Percentiles rank a stretch among this genome's conserved stretches.
Evolutionary conservation across 108 stramenopile genomes (phyloP).

Genomic region (Nitzschia sp.): DNA sequence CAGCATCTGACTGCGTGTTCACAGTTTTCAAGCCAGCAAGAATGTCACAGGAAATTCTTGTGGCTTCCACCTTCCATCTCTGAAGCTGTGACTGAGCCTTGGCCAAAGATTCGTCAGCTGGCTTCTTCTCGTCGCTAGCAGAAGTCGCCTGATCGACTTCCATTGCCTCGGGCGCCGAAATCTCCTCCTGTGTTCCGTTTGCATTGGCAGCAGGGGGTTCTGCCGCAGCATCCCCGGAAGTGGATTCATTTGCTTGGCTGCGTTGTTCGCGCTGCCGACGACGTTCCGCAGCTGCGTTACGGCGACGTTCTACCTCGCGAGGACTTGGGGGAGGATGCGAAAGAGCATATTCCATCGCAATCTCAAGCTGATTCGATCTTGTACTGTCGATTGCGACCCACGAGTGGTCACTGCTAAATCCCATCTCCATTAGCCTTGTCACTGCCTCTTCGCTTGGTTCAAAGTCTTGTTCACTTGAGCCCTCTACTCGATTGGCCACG

Average conservation of each 20-base stretch:
- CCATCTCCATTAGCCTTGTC: slow-evolving; percentile 82
- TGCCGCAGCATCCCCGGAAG: background rate
- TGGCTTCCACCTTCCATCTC: slow-evolving; percentile 23
- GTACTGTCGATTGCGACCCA: slow-evolving; percentile 71
- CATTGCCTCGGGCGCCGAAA: slow-evolving; percentile 10
- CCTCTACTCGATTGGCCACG: background rate
- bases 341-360: slow-evolving; percentile 92
- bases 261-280: slow-evolving; percentile 21
- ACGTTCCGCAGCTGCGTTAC: slow-evolving; percentile 30
- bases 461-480: slow-evolving; percentile 39
- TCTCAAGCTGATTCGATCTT: slow-evolving; percentile 74
- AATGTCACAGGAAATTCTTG: slow-evolving; percentile 16
- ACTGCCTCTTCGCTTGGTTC: slow-evolving; percentile 80
- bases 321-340: slow-evolving; percentile 64
- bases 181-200: slow-evolving; percentile 1
- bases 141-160: slow-evolving; percentile 11
- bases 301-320: slow-evolving; percentile 31
- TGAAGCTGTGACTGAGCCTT: slow-evolving; percentile 4
- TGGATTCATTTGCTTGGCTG: background rate
- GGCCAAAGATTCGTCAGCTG: slow-evolving; percentile 18
- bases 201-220: background rate
- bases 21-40: background rate
- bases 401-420: slow-evolving; percentile 87
- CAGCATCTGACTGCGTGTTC: background rate
- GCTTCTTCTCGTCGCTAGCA: background rate